Percentiles rank a stretch among this genome's conserved stretches.
Evolutionary conservation across 768 basidiomycete species (phyloP).

Genomic region (Boletales sp.): DNA sequence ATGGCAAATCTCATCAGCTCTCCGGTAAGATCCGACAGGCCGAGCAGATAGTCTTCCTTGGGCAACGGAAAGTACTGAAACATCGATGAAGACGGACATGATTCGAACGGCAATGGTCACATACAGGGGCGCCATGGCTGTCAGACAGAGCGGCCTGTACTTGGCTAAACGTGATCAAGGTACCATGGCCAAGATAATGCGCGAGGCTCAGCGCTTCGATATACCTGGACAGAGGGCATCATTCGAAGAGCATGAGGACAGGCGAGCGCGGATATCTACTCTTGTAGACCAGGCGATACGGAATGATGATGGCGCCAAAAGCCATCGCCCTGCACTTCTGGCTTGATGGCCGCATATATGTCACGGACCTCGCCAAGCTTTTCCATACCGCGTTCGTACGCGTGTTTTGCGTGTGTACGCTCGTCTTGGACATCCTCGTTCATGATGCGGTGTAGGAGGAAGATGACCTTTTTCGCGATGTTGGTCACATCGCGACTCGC

Average conservation of each 20-base stretch:
- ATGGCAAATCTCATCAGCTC: conserved; percentile 97
- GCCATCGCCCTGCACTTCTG: conserved; percentile 60
- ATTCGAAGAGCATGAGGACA: conserved; percentile 9
- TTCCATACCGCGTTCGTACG: conserved; percentile 48
- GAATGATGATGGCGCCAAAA: conserved; percentile 80
- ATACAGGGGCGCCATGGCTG: conserved; percentile 58
- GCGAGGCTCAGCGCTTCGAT: conserved; percentile 91
- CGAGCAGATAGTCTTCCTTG: conserved; percentile 84
- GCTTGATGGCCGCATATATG: conserved; percentile 58
- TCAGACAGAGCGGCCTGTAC: conserved; percentile 66
- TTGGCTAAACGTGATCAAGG: conserved; percentile 63
- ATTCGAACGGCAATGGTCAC: conserved; percentile 26
- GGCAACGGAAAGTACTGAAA: conserved; percentile 73
- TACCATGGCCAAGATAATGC: conserved; percentile 71
- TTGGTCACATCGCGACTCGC: conserved; percentile 85
- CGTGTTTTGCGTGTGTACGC: conserved; percentile 34
- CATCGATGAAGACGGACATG: conserved; percentile 4
- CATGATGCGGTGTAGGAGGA: conserved; percentile 78
- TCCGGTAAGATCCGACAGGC: conserved; percentile 91
- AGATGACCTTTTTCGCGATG: conserved; percentile 90
- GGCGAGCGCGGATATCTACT: conserved; percentile 32
- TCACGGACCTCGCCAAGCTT: conserved; percentile 66
- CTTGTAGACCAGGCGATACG: conserved; percentile 82
- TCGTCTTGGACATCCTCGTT: conserved; percentile 37
- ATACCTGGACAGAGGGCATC: conserved; percentile 42